Conservation (phyloP, 257 asterid species). For the Handroanthus guayacan region DNA sequence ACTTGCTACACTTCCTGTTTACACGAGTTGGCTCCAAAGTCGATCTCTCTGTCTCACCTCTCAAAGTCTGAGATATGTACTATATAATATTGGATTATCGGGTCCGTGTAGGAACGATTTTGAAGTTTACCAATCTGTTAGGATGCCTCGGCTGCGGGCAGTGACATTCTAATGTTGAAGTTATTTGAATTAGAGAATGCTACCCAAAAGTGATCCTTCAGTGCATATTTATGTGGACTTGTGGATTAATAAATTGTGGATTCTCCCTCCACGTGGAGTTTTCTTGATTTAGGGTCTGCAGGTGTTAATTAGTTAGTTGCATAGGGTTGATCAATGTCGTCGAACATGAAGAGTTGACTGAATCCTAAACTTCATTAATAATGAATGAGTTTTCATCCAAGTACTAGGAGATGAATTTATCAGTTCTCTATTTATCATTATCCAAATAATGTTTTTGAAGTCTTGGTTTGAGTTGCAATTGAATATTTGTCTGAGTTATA, state of each 20-base stretch:
- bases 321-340: background rate
- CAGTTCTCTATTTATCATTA: background rate
- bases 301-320: constrained; percentile 1
- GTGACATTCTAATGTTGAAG: constrained; percentile 7
- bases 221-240: constrained; percentile 3
- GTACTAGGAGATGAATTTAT: background rate
- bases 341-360: background rate
- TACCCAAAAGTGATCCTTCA: background rate
- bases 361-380: background rate
- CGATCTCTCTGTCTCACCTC: constrained; percentile 20
- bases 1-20: constrained; percentile 15
- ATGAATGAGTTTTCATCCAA: background rate
- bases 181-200: constrained; percentile 28
- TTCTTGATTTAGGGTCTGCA: background rate
- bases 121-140: constrained; percentile 36
- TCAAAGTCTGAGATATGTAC: constrained; percentile 29
- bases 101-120: constrained; percentile 37
- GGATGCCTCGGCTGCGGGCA: constrained; percentile 39
- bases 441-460: background rate
- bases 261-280: background rate
- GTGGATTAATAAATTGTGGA: background rate
- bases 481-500: too few species aligned
- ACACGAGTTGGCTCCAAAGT: constrained; percentile 15
- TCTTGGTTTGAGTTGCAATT: background rate
- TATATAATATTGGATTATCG: constrained; percentile 34